Percentiles rank a stretch among this genome's conserved stretches.
Evolutionary conservation across 202 grass and related monocot species (phyloP).

Genomic region (Saccharum hybrid): DNA sequence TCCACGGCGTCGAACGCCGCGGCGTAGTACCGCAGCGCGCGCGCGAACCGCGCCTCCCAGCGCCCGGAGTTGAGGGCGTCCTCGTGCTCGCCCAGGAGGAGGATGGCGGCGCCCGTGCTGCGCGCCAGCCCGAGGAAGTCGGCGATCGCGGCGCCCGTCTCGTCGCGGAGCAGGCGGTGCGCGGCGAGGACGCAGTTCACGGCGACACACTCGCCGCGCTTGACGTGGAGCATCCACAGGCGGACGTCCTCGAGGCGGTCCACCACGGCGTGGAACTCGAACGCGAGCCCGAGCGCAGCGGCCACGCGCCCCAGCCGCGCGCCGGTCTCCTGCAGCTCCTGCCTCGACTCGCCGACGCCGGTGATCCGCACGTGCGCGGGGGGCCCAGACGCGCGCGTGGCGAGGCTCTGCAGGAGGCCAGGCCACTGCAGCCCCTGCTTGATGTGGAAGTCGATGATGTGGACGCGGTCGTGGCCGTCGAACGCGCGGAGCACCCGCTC

Average conservation of each 20-base stretch:
- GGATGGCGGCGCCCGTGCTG: conserved; percentile 66
- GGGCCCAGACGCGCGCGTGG: conserved; percentile 35
- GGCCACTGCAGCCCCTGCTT: conserved; percentile 98
- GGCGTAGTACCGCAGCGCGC: conserved; percentile 66
- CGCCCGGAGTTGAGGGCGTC: conserved; percentile 51
- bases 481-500: conserved; percentile 71
- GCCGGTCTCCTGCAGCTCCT: conserved; percentile 74
- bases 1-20: conserved; percentile 77
- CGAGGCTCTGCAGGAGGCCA: conserved; percentile 80
- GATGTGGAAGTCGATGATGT: conserved; percentile 95
- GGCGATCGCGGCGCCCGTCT: conserved; percentile 54
- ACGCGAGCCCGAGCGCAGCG: conserved; percentile 57
- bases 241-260: conserved; percentile 92
- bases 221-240: conserved; percentile 98
- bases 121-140: conserved; percentile 71
- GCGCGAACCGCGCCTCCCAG: conserved; percentile 70
- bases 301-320: conserved; percentile 64
- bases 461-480: conserved; percentile 83
- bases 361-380: conserved; percentile 86
- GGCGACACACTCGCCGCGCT: conserved; percentile 82
- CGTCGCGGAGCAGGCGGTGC: conserved; percentile 75
- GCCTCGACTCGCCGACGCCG: conserved; percentile 79
- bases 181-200: conserved; percentile 70
- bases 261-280: conserved; percentile 90
- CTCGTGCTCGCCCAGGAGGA: conserved; percentile 81